Evolutionary conservation across 2,329 filamentous ascomycete species (phyloP).

Genomic region (Thielaviopsis musarum): DNA sequence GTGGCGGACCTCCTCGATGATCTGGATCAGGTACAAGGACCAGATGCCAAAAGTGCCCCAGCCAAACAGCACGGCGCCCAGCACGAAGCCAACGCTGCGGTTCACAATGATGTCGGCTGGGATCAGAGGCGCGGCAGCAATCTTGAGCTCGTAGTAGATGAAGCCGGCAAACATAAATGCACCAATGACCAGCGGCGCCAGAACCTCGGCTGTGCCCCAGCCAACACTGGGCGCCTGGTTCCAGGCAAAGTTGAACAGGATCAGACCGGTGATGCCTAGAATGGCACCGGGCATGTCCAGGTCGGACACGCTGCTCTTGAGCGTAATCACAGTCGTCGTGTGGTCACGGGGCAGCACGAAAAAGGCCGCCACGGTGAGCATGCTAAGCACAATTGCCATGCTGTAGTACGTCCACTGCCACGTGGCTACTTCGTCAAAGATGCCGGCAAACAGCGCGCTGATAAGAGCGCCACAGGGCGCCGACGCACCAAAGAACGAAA

Average conservation of each 20-base stretch:
- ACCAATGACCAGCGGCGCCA: slow-evolving; percentile 39
- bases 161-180: slow-evolving; percentile 37
- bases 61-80: slow-evolving; percentile 35
- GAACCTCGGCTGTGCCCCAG: slow-evolving; percentile 40
- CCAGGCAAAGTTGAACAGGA: slow-evolving; percentile 51
- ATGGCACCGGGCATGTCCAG: slow-evolving; percentile 25
- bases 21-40: slow-evolving; percentile 33
- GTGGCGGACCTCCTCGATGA: slow-evolving; percentile 28
- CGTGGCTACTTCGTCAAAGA: slow-evolving; percentile 24
- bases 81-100: slow-evolving; percentile 20
- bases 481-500: slow-evolving; percentile 31
- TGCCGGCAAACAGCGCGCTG: slow-evolving; percentile 24
- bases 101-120: slow-evolving; percentile 31
- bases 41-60: slow-evolving; percentile 39
- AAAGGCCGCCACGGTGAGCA: slow-evolving; percentile 18
- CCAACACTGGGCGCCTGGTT: slow-evolving; percentile 45
- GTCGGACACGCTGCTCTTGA: background rate
- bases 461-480: slow-evolving; percentile 29
- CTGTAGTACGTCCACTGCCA: slow-evolving; percentile 34
- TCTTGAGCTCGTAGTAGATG: slow-evolving; percentile 33
- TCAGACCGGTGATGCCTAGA: slow-evolving; percentile 34
- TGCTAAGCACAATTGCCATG: slow-evolving; percentile 18
- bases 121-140: slow-evolving; percentile 34
- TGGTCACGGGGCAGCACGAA: slow-evolving; percentile 21
- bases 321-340: background rate